Conservation (phyloP, 371 early-diverging fungal genomes). For the Apophysomyces variabilis region DNA sequence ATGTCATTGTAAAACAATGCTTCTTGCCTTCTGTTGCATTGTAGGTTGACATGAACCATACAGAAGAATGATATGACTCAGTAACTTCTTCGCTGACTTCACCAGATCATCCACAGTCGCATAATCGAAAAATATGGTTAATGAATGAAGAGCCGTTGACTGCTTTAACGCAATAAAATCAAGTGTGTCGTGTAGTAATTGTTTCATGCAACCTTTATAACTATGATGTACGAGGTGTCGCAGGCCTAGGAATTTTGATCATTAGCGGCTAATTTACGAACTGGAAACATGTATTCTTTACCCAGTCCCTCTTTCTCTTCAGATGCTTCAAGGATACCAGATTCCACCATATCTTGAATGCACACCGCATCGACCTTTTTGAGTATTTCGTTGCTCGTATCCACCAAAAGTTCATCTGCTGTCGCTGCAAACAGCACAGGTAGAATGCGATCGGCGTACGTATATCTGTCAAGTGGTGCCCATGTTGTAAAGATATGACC, state of each 20-base stretch:
- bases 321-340: constrained; percentile 24
- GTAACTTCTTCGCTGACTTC: background rate
- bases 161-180: constrained; percentile 29
- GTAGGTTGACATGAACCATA: background rate
- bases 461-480: constrained; percentile 35
- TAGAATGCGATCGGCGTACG: constrained; percentile 29
- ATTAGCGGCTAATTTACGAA: background rate
- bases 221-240: constrained; percentile 39
- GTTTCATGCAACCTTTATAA: constrained; percentile 21
- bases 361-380: constrained; percentile 23
- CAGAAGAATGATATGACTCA: background rate
- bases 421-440: constrained; percentile 33
- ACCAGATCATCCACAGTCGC: constrained; percentile 7
- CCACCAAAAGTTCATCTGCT: constrained; percentile 30
- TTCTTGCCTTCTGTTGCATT: background rate
- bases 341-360: constrained; percentile 30
- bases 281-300: background rate
- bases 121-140: constrained; percentile 16
- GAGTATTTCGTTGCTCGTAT: constrained; percentile 21
- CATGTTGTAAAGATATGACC: constrained; percentile 28
- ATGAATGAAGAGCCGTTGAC: constrained; percentile 18
- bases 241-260: constrained; percentile 16
- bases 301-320: background rate
- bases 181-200: constrained; percentile 23
- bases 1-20: background rate